Percentiles rank a stretch among this genome's conserved stretches.
phyloP scores from a whole-genome alignment of 208 protist genomes.

The Leishmania lainsoni region DNA sequence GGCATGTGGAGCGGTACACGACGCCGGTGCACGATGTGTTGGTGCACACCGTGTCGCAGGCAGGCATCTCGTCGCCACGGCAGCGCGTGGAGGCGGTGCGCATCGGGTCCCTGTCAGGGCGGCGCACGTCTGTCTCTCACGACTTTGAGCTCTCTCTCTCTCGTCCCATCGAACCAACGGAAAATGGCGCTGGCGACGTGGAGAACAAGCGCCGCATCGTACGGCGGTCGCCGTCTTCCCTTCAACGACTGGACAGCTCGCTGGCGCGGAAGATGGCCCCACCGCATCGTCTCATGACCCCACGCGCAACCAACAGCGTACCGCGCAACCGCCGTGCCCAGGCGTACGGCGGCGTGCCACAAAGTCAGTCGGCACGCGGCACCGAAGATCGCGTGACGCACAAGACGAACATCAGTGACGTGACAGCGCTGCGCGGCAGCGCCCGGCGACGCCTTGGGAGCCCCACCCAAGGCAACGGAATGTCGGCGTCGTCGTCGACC shows the following conservation, averaged over 20 bases:
- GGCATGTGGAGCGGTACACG: slow-evolving; percentile 6
- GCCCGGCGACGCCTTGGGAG: slow-evolving; percentile 37
- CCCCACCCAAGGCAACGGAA: slow-evolving; percentile 26
- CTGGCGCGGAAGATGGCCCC: slow-evolving; percentile 35
- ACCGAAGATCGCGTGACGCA: neutral
- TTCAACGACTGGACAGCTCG: slow-evolving; percentile 44
- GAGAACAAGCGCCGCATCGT: slow-evolving; percentile 19
- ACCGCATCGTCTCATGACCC: slow-evolving; percentile 24
- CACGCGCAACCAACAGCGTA: slow-evolving; percentile 31
- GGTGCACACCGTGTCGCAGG: slow-evolving; percentile 36
- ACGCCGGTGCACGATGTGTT: slow-evolving; percentile 39
- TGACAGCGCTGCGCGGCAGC: slow-evolving; percentile 18
- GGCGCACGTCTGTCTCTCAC: slow-evolving; percentile 20
- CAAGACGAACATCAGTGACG: neutral
- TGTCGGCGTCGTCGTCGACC: neutral
- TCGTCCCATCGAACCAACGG: slow-evolving; percentile 13
- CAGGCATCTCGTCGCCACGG: slow-evolving; percentile 33
- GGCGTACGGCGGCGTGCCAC: slow-evolving; percentile 19
- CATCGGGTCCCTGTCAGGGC: slow-evolving; percentile 26
- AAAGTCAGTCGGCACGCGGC: slow-evolving; percentile 5
- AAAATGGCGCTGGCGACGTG: slow-evolving; percentile 16
- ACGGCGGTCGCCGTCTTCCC: slow-evolving; percentile 30
- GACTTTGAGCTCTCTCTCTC: slow-evolving; percentile 11
- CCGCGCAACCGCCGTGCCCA: slow-evolving; percentile 28
- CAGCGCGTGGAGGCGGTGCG: slow-evolving; percentile 51